Conservation (phyloP, 2,329 filamentous ascomycete genomes). For the Nigrospora osmanthi region DNA sequence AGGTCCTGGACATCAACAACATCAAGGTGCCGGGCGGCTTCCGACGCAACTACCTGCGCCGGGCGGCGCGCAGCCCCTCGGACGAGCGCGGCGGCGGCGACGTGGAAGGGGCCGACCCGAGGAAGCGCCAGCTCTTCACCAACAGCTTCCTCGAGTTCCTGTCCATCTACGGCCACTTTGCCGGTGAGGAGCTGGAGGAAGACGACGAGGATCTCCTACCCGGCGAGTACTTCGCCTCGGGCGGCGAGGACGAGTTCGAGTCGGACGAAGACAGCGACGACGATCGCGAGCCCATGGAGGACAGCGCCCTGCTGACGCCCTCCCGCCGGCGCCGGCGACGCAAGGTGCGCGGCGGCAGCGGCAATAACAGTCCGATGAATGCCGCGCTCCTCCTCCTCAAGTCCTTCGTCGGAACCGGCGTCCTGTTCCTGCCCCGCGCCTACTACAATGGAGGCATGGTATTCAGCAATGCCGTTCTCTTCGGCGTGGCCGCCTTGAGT, state of each 20-base stretch:
- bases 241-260: conserved; percentile 57
- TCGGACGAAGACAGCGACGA: conserved; percentile 49
- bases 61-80: conserved; percentile 60
- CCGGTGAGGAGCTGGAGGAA: conserved; percentile 92
- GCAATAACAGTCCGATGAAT: conserved; percentile 70
- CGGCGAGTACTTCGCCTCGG: conserved; percentile 87
- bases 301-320: conserved; percentile 75
- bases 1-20: conserved; percentile 75
- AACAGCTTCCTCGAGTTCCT: conserved; percentile 94
- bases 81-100: conserved; percentile 30
- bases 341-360: conserved; percentile 64
- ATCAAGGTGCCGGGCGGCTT: conserved; percentile 95
- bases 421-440: conserved; percentile 84
- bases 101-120: conserved; percentile 24
- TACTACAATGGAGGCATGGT: conserved; percentile 97
- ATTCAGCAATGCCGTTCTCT: conserved; percentile 87
- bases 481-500: conserved; percentile 76
- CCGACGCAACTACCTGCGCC: conserved; percentile 77
- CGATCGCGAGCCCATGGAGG: conserved; percentile 75
- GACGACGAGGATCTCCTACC: conserved; percentile 84
- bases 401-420: conserved; percentile 95
- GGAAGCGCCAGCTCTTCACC: conserved; percentile 64
- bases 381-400: conserved; percentile 85
- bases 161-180: conserved; percentile 93
- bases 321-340: conserved; percentile 66